Evolutionary conservation across 257 asterid genomes (phyloP).

Genomic region (Solanum paucissectum): DNA sequence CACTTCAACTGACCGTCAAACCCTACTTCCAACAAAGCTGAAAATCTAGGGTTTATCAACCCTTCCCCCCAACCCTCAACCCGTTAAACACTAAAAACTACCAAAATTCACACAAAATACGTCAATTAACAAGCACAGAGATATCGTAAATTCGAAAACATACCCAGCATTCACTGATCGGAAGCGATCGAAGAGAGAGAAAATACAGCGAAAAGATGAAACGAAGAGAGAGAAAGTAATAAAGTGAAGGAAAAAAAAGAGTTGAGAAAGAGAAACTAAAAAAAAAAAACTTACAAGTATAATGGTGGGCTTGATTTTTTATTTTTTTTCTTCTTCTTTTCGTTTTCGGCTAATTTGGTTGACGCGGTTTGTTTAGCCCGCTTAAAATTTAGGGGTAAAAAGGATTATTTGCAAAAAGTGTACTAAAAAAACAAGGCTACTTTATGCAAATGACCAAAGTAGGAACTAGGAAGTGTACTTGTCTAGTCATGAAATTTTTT

Average conservation of each 20-base stretch:
- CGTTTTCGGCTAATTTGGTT: neutral
- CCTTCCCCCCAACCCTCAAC: neutral
- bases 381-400: neutral
- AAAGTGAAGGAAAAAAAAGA: conserved; percentile 4
- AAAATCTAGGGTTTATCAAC: conserved; percentile 40
- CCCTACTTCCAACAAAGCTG: conserved; percentile 30
- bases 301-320: neutral
- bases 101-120: conserved; percentile 1
- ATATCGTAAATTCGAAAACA: neutral
- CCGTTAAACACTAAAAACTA: conserved; percentile 8
- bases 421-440: neutral
- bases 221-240: conserved; percentile 12
- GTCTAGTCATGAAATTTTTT: neutral
- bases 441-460: neutral
- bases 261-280: neutral
- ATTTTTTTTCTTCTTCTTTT: neutral
- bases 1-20: conserved; percentile 14
- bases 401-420: neutral
- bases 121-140: conserved; percentile 2
- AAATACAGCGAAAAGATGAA: conserved; percentile 4
- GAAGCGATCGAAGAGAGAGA: conserved; percentile 33
- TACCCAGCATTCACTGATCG: conserved; percentile 43
- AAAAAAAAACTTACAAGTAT: neutral
- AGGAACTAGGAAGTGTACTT: neutral
- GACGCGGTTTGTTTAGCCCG: neutral